These are phyloP conservation scores for Monosporozyma solicola DNA, from an alignment of 805 yeast species.

Conservation along the genomic window DNA sequence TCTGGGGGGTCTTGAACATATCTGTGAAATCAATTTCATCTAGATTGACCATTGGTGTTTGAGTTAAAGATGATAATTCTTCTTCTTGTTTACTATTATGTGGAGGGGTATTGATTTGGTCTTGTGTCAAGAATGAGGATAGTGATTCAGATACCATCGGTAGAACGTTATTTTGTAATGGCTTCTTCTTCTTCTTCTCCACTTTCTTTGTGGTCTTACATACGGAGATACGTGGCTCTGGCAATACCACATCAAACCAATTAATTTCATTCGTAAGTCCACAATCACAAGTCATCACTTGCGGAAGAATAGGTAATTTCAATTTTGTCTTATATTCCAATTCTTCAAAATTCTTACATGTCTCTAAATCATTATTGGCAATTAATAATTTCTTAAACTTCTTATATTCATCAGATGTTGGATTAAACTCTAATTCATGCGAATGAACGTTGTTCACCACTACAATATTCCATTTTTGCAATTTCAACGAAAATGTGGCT, in stretches of 20 bases:
- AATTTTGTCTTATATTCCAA: constrained; percentile 24
- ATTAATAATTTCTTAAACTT: constrained; percentile 24
- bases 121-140: not conserved
- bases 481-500: constrained; percentile 47
- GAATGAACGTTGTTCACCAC: constrained; percentile 52
- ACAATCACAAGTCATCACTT: constrained; percentile 29
- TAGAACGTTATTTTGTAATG: not conserved
- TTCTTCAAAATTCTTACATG: constrained; percentile 27
- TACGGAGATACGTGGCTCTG: constrained; percentile 12
- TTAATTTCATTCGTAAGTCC: constrained; percentile 30
- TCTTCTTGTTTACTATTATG: not conserved
- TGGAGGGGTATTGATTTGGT: not conserved
- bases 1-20: constrained; percentile 17
- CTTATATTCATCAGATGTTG: constrained; percentile 27
- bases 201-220: constrained; percentile 3
- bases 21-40: constrained; percentile 29
- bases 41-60: constrained; percentile 7
- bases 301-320: constrained; percentile 24
- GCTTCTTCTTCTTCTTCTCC: constrained; percentile 1
- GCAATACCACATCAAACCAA: constrained; percentile 25
- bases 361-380: constrained; percentile 20
- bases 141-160: not conserved
- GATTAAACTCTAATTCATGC: constrained; percentile 35
- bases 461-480: constrained; percentile 48
- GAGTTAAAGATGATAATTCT: not conserved